phyloP scores from a whole-genome alignment of 768 basidiomycete genomes.

The Paxillus involutus region DNA sequence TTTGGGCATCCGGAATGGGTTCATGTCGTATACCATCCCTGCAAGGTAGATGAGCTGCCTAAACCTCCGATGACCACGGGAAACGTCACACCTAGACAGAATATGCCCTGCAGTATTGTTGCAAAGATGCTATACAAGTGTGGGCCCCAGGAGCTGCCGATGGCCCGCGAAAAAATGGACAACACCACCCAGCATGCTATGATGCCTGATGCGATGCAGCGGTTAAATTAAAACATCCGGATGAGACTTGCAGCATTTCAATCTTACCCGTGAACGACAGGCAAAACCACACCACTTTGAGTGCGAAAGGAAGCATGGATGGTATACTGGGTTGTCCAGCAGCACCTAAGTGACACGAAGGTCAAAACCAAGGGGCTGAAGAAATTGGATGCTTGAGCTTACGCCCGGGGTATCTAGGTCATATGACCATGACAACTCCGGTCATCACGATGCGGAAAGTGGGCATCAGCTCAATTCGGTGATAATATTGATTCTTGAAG shows the following conservation, averaged over 20 bases:
- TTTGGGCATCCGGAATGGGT: conserved; percentile 56
- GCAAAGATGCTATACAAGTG: conserved; percentile 49
- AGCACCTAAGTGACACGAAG: neutral
- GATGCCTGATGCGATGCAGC: conserved; percentile 38
- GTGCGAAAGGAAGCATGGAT: conserved; percentile 53
- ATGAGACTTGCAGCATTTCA: neutral
- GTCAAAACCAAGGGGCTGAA: too few relatives aligned
- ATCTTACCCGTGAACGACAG: conserved; percentile 53
- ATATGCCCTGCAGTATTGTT: conserved; percentile 52
- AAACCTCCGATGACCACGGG: neutral
- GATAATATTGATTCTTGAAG: too few relatives aligned
- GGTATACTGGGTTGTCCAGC: neutral
- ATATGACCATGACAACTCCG: too few relatives aligned
- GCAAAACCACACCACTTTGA: conserved; percentile 59
- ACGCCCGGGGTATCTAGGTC: too few relatives aligned
- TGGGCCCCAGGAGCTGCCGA: conserved; percentile 49
- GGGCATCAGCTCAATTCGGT: too few relatives aligned
- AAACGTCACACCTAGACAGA: conserved; percentile 54
- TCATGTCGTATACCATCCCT: conserved; percentile 69
- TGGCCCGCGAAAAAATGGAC: conserved; percentile 42
- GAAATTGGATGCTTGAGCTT: too few relatives aligned
- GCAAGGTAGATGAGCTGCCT: neutral
- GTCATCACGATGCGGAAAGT: too few relatives aligned
- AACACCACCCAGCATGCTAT: conserved; percentile 51
- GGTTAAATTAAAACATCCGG: neutral